Evolutionary conservation across 2,329 filamentous ascomycete species (phyloP).

Genomic region (Annulohypoxylon truncatum): DNA sequence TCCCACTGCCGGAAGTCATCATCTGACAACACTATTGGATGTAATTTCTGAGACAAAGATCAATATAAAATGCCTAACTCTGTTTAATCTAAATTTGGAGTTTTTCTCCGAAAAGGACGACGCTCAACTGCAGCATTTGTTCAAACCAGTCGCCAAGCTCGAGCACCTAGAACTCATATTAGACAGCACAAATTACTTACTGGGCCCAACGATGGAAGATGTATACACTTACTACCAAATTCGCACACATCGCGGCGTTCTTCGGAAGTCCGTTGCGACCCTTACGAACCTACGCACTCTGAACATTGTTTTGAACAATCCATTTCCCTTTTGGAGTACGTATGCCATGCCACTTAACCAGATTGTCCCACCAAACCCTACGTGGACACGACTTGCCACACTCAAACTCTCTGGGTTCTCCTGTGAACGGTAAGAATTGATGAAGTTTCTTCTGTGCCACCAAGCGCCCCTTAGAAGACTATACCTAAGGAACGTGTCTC

Average conservation of each 20-base stretch:
- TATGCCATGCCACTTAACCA: not conserved
- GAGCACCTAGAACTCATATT: not conserved
- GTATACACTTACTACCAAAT: not conserved
- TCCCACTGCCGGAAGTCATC: not conserved
- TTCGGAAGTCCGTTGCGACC: not conserved
- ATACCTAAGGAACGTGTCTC: not conserved
- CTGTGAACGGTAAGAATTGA: conserved; percentile 9
- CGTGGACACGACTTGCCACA: not conserved
- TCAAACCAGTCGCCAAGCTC: not conserved
- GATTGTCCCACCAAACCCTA: not conserved
- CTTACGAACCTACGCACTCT: not conserved
- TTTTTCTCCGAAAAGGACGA: not conserved
- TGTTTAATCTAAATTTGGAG: not conserved
- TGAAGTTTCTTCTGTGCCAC: conserved; percentile 3
- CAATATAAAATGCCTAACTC: not conserved
- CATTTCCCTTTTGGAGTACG: not conserved
- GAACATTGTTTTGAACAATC: not conserved
- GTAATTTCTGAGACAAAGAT: not conserved
- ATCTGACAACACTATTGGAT: not conserved
- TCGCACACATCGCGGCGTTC: not conserved
- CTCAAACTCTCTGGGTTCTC: not conserved
- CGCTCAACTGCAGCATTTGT: not conserved
- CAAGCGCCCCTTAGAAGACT: conserved; percentile 8
- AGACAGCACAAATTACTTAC: too few relatives aligned
- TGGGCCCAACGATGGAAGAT: not conserved